Evolutionary conservation across 2,329 filamentous ascomycete species (phyloP).

Genomic region (Colletotrichum filicis): DNA sequence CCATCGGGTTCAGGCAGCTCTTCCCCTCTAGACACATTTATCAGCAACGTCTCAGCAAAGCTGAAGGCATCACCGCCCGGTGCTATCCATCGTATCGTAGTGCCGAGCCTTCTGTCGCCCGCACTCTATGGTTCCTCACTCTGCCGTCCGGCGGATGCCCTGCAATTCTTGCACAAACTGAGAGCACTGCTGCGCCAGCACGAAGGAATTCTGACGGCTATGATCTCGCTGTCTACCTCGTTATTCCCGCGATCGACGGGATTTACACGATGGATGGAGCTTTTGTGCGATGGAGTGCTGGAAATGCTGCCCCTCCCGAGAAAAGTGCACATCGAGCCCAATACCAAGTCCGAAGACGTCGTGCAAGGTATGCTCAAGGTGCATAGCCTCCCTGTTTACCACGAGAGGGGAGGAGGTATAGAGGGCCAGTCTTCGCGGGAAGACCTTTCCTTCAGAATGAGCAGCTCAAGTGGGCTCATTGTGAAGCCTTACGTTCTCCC

Average conservation of each 20-base stretch:
- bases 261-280: slow-evolving; percentile 86
- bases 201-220: slow-evolving; percentile 71
- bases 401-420: slow-evolving; percentile 87
- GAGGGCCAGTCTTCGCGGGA: slow-evolving; percentile 77
- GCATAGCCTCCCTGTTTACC: slow-evolving; percentile 84
- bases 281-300: slow-evolving; percentile 85
- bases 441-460: slow-evolving; percentile 91
- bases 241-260: slow-evolving; percentile 82
- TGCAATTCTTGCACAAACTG: slow-evolving; percentile 85
- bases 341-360: slow-evolving; percentile 71
- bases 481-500: slow-evolving; percentile 92
- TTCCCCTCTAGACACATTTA: slow-evolving; percentile 72
- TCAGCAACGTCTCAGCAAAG: slow-evolving; percentile 66
- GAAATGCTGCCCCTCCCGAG: slow-evolving; percentile 80
- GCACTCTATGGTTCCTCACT: slow-evolving; percentile 79
- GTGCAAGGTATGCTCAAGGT: slow-evolving; percentile 88
- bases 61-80: slow-evolving; percentile 67
- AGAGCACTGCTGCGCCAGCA: slow-evolving; percentile 79
- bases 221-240: slow-evolving; percentile 82
- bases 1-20: slow-evolving; percentile 35
- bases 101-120: slow-evolving; percentile 91
- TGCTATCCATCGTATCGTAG: slow-evolving; percentile 80
- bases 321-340: slow-evolving; percentile 63
- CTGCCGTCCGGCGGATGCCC: slow-evolving; percentile 76
- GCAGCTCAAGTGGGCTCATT: slow-evolving; percentile 80